A percentile compares a stretch with the other conserved stretches of the same genome.
These are phyloP conservation scores for Alternaria sp. DNA, from an alignment of 2,329 filamentous ascomycete genomes.

Conservation along the genomic window DNA sequence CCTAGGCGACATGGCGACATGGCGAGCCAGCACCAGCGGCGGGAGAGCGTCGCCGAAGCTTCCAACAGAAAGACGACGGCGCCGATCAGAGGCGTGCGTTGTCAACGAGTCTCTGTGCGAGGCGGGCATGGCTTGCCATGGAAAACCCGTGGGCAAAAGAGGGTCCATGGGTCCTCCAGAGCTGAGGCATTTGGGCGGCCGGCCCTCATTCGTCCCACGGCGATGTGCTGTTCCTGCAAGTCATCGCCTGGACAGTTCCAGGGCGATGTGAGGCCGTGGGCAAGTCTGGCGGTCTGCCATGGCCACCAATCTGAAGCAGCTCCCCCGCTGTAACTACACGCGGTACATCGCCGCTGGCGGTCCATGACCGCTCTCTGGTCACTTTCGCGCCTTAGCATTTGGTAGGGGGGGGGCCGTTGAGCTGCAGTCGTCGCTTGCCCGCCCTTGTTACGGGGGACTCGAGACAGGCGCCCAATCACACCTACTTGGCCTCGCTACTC, in stretches of 20 bases:
- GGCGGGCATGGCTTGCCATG: slow-evolving; percentile 28
- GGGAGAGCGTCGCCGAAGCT: slow-evolving; percentile 15
- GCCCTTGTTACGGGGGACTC: slow-evolving; percentile 18
- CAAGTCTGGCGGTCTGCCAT: slow-evolving; percentile 25
- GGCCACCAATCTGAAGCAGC: slow-evolving; percentile 20
- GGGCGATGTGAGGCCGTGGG: slow-evolving; percentile 6
- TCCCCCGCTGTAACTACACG: slow-evolving; percentile 1
- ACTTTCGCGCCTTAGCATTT: neutral
- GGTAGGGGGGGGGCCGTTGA: slow-evolving; percentile 10
- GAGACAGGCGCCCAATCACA: slow-evolving; percentile 26
- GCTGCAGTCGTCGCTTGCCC: slow-evolving; percentile 20
- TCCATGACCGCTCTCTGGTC: slow-evolving; percentile 3
- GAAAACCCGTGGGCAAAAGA: slow-evolving; percentile 17
- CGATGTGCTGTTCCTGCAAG: slow-evolving; percentile 39
- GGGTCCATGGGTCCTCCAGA: neutral
- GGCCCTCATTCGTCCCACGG: slow-evolving; percentile 26
- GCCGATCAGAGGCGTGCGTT: slow-evolving; percentile 25
- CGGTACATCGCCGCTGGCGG: slow-evolving; percentile 2
- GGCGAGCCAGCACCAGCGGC: slow-evolving; percentile 5
- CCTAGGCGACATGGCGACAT: slow-evolving; percentile 11
- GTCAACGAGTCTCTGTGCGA: slow-evolving; percentile 26
- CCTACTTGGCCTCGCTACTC: slow-evolving; percentile 19
- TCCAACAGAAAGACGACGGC: slow-evolving; percentile 11
- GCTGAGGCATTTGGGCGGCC: slow-evolving; percentile 33
- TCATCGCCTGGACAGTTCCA: slow-evolving; percentile 24